phyloP scores from a whole-genome alignment of 805 yeast species.

The Cyberlindnera maclurae region DNA sequence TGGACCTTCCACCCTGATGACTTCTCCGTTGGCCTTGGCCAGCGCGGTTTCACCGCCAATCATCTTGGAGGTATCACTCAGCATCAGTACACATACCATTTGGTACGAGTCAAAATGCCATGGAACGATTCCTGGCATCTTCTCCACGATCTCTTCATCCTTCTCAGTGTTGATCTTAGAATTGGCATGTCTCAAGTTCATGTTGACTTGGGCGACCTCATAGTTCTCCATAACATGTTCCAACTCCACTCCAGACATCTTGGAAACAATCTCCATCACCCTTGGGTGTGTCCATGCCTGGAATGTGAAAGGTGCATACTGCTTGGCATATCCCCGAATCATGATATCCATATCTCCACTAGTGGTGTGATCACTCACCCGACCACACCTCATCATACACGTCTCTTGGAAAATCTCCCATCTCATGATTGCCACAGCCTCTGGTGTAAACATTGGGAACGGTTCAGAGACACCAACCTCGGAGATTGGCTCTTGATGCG shows the following conservation, averaged over 20 bases:
- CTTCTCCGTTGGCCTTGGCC: slow-evolving; percentile 26
- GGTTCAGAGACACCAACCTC: slow-evolving; percentile 52
- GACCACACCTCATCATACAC: slow-evolving; percentile 36
- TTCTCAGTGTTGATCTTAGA: slow-evolving; percentile 4
- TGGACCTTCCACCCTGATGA: slow-evolving; percentile 31
- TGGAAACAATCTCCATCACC: slow-evolving; percentile 43
- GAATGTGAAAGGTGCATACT: slow-evolving; percentile 42
- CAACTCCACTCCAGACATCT: slow-evolving; percentile 39
- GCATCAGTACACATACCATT: slow-evolving; percentile 59
- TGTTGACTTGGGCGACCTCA: slow-evolving; percentile 47
- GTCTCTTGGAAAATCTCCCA: slow-evolving; percentile 44
- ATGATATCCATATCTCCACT: slow-evolving; percentile 40
- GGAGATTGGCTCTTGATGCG: slow-evolving; percentile 40
- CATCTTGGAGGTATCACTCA: slow-evolving; percentile 51
- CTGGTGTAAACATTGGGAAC: slow-evolving; percentile 54
- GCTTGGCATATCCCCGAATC: slow-evolving; percentile 43
- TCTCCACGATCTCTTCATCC: slow-evolving; percentile 9
- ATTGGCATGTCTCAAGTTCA: slow-evolving; percentile 32
- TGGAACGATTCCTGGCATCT: slow-evolving; percentile 47
- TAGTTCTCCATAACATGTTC: slow-evolving; percentile 31
- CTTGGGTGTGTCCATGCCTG: slow-evolving; percentile 55
- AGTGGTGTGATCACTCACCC: slow-evolving; percentile 35
- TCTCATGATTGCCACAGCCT: slow-evolving; percentile 52
- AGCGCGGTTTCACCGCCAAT: slow-evolving; percentile 55
- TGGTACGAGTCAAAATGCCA: slow-evolving; percentile 65